Percentiles rank a stretch among this genome's conserved stretches.
Conservation (phyloP, 2,329 filamentous ascomycete species). For the Fusarium beomiforme region DNA sequence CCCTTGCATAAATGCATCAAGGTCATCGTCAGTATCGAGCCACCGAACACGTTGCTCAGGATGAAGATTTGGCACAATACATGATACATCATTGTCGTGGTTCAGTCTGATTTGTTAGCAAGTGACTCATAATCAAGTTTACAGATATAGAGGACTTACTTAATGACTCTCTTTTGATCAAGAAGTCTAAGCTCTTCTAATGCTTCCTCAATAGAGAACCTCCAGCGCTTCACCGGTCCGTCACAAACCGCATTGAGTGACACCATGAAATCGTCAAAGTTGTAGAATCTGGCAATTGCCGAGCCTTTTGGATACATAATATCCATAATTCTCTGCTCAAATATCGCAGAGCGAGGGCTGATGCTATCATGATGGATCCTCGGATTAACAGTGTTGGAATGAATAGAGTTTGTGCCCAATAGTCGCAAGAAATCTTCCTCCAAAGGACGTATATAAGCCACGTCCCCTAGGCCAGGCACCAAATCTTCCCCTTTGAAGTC, state of each 20-base stretch:
- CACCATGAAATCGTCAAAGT: conserved; percentile 34
- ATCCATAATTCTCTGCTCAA: conserved; percentile 35
- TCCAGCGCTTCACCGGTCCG: conserved; percentile 32
- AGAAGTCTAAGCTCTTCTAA: conserved; percentile 7
- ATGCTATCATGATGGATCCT: not conserved
- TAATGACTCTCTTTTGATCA: conserved; percentile 7
- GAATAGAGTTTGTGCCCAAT: conserved; percentile 25
- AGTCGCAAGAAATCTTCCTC: conserved; percentile 40
- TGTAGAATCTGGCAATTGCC: conserved; percentile 11
- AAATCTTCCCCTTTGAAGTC: conserved; percentile 26
- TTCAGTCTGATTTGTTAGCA: conserved; percentile 12
- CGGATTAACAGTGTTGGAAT: conserved; percentile 2
- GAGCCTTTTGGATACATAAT: conserved; percentile 37
- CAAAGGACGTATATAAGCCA: conserved; percentile 31
- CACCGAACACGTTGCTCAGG: conserved; percentile 39
- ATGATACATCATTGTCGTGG: not conserved
- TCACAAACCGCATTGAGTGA: conserved; percentile 39
- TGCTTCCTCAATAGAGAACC: conserved; percentile 38
- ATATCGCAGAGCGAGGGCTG: conserved; percentile 13
- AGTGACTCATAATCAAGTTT: not conserved
- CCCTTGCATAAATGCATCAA: not conserved
- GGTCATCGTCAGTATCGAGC: conserved; percentile 4
- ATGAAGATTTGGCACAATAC: conserved; percentile 12
- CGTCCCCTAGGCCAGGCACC: not conserved
- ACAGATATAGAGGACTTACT: conserved; percentile 13